Percentiles rank a stretch among this genome's conserved stretches.
These are phyloP conservation scores for Haplosporangium gracile DNA, from an alignment of 192 early-diverging fungal genomes.

Conservation along the genomic window DNA sequence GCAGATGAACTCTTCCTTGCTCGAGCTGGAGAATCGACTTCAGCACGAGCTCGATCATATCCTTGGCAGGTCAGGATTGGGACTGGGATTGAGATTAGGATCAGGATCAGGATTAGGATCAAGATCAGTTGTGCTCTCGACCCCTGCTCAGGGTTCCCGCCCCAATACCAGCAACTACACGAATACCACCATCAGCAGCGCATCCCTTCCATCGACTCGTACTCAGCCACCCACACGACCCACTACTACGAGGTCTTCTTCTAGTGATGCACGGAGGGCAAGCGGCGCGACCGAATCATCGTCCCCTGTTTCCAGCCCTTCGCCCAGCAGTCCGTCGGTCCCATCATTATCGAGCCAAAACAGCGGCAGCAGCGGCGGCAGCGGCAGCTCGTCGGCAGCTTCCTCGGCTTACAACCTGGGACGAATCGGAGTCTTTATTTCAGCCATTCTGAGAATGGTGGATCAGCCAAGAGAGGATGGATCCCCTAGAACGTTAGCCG, in stretches of 20 bases:
- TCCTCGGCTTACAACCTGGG: conserved; percentile 55
- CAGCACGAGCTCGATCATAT: conserved; percentile 4
- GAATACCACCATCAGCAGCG: neutral
- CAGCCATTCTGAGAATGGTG: conserved; percentile 52
- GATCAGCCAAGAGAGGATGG: conserved; percentile 59
- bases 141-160: neutral
- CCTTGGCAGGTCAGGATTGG: neutral
- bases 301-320: conserved; percentile 35
- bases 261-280: conserved; percentile 25
- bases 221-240: neutral
- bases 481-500: conserved; percentile 41
- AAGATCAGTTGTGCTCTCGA: neutral
- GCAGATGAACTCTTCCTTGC: neutral
- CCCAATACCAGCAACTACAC: neutral
- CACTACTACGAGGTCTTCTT: conserved; percentile 6
- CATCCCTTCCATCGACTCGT: neutral
- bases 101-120: neutral
- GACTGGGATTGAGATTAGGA: neutral
- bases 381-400: conserved; percentile 4
- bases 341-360: conserved; percentile 21
- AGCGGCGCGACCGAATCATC: conserved; percentile 1
- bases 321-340: conserved; percentile 43
- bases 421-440: conserved; percentile 52
- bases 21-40: neutral
- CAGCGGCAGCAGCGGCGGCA: neutral